Base-by-base conservation (phyloP, 1,139 yeast genomes). In the Pneumocystis jirovecii region DNA sequence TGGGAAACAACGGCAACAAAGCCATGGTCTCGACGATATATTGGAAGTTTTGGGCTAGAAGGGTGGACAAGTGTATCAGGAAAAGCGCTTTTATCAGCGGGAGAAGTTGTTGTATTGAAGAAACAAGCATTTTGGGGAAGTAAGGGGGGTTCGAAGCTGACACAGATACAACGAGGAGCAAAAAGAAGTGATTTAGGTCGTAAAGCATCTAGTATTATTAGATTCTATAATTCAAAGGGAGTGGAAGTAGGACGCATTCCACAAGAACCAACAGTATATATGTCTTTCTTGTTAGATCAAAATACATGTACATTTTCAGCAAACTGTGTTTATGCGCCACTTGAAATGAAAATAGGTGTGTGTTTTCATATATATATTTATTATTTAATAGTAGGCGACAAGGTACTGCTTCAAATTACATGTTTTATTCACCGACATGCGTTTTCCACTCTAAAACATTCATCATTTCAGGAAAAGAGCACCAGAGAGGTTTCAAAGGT, bases 11-110 rank as follows among this genome's bases (percentile, higher is more conserved):
- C n/a, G 21, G 39, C 5, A n/a, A 31, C 34, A 17, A 40, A 50
- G 42, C 60, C 17, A 21, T 61, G 34, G 35, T 19, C 8, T 50
- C 29, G 3, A 59, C 29, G 31, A 59, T 61, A 34, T 12, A 50
- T 62, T 15, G 35, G 34, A 21, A 37, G 63, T n/a, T 56, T 29
- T 45, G 64, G 40, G 35, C 60, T 37, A 15, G 39, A 83, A 65
- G 91, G 89, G 1, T 86, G 91, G 88, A 90, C 95, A 10, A 89
- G 96, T 0, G 77, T 96, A 63, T 89, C 95, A 0, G 86, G 88
- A 0, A 71, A 79, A 60, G 77, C 77, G 61, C 81, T 85, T 0
- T 75, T 85, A 6, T 72, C 78, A 64, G 83, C 81, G 72, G 81
- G 82, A 21, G 82, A 86, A 56, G 74, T 71, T 35, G 56, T 65